A percentile compares a stretch with the other conserved stretches of the same genome.
Evolutionary conservation across 208 protist genomes (phyloP).

Genomic region (Wallacemonas rigidus): DNA sequence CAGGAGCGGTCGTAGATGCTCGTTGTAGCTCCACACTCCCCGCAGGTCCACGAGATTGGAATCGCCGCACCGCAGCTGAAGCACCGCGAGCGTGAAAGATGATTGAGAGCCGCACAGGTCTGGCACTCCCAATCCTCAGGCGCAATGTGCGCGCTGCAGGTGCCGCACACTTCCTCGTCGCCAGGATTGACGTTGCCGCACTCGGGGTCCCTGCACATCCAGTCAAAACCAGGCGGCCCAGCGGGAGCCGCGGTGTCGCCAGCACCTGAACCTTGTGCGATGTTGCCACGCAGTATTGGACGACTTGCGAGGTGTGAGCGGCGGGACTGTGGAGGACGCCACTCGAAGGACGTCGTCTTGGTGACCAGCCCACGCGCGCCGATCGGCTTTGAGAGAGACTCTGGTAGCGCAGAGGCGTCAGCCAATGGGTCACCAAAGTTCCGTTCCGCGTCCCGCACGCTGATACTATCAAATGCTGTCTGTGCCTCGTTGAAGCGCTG

Average conservation of each 20-base stretch:
- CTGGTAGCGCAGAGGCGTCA: slow-evolving; percentile 37
- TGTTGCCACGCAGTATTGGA: background rate
- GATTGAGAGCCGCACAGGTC: slow-evolving; percentile 80
- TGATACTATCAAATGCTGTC: slow-evolving; percentile 66
- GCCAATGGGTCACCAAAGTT: slow-evolving; percentile 59
- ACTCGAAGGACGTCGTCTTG: slow-evolving; percentile 20
- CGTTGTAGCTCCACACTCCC: slow-evolving; percentile 44
- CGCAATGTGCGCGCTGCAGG: slow-evolving; percentile 61
- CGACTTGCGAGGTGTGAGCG: slow-evolving; percentile 27
- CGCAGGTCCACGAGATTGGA: slow-evolving; percentile 75
- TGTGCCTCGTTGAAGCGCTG: slow-evolving; percentile 44
- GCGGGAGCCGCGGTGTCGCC: slow-evolving; percentile 20
- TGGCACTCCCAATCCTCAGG: slow-evolving; percentile 83
- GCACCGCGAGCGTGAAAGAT: slow-evolving; percentile 69
- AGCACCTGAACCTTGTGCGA: background rate
- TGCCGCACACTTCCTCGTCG: slow-evolving; percentile 71
- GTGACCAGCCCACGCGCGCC: slow-evolving; percentile 6
- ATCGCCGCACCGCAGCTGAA: slow-evolving; percentile 75
- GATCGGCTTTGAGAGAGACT: background rate
- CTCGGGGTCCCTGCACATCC: slow-evolving; percentile 73
- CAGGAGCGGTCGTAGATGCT: slow-evolving; percentile 84
- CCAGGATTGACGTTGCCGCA: slow-evolving; percentile 78
- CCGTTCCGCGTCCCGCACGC: slow-evolving; percentile 56
- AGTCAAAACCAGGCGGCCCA: slow-evolving; percentile 83
- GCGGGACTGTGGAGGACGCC: background rate